Evolutionary conservation across 305 asterid genomes (phyloP), one percentile per base, ranked within the genome.

Genomic region (Euphrasia arctica): DNA sequence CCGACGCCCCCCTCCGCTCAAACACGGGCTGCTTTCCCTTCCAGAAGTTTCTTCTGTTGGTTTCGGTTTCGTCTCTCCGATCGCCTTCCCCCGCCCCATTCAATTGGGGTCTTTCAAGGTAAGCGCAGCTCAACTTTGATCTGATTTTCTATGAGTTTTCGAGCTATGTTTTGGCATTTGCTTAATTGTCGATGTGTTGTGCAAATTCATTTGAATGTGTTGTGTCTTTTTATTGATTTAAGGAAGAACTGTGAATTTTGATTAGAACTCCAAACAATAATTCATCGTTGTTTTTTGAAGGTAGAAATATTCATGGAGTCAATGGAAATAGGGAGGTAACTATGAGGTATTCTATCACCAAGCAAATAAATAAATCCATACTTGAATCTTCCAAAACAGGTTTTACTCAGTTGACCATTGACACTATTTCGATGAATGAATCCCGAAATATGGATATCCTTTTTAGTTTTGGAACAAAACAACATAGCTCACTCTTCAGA

Each of bases 51-150:
- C 57, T 1, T 52, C 57, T 3, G 29, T 15, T 8, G 57, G 57
- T 51, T 51, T 11, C 10, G 57, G 31, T 2, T 52, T 52, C 9
- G 57, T 52, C 32, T 52, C 57, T 5, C 57, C 57, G 25, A 52
- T 52, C 3, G 31, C 32, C 31, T 18, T 52, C 57, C 57, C 57
- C 2, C 57, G 57, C 57, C 57, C 29, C 57, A 52, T 7, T 0
- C 57, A 52, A 52, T 52, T 22, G 59, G 54, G 77, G 67, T 63
- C 80, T 69, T 74, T 83, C 56, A 80, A 82, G 98, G 98, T 91
- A 78, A 39, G 2, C 10, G 34, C 4, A 4, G 43, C 57, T 58
- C 34, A 27, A 9, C 22, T 22, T 22, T 9, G 5, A 52, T 15
- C 2, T 51, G 2, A 51, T 5, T 5, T 18, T 18, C 22, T 8